These are phyloP conservation scores for Nitzschia inconspicua DNA, from an alignment of 108 stramenopile species.

Conservation along the genomic window DNA sequence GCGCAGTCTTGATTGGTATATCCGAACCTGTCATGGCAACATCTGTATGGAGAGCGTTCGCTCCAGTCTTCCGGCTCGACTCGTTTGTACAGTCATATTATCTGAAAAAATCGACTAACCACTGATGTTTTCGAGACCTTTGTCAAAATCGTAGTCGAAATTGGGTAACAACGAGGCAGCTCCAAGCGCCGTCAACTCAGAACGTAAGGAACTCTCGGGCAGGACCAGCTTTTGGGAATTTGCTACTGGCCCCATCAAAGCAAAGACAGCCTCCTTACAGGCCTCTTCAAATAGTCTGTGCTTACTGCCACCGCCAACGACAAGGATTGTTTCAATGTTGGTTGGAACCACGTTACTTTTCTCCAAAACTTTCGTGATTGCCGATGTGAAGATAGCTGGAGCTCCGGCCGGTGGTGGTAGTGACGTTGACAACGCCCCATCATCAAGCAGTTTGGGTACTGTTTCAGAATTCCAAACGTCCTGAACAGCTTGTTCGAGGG, in stretches of 20 bases:
- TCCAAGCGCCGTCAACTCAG: slow-evolving; percentile 45
- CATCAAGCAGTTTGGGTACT: slow-evolving; percentile 22
- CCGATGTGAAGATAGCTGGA: slow-evolving; percentile 48
- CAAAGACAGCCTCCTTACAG: slow-evolving; percentile 10
- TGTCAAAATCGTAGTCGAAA: slow-evolving; percentile 33
- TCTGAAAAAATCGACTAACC: no score
- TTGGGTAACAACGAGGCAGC: slow-evolving; percentile 40
- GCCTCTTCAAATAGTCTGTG: slow-evolving; percentile 42
- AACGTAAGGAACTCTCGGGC: slow-evolving; percentile 22
- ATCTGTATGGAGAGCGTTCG: no score
- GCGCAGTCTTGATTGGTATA: no score
- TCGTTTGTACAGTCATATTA: no score
- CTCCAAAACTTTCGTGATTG: slow-evolving; percentile 58
- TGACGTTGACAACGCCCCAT: slow-evolving; percentile 36
- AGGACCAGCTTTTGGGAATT: slow-evolving; percentile 13
- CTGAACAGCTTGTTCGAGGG: slow-evolving; percentile 55
- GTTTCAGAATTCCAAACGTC: slow-evolving; percentile 20
- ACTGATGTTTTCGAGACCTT: slow-evolving; percentile 38
- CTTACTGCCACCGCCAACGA: slow-evolving; percentile 66
- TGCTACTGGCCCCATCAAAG: slow-evolving; percentile 17
- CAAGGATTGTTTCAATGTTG: slow-evolving; percentile 43
- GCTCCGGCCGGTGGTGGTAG: slow-evolving; percentile 58
- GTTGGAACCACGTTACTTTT: slow-evolving; percentile 38
- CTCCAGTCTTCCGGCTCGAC: no score
- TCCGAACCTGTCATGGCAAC: no score